Evolutionary conservation across 495 filamentous ascomycete genomes (phyloP).

Genomic region (Umbilicaria muhlenbergii): DNA sequence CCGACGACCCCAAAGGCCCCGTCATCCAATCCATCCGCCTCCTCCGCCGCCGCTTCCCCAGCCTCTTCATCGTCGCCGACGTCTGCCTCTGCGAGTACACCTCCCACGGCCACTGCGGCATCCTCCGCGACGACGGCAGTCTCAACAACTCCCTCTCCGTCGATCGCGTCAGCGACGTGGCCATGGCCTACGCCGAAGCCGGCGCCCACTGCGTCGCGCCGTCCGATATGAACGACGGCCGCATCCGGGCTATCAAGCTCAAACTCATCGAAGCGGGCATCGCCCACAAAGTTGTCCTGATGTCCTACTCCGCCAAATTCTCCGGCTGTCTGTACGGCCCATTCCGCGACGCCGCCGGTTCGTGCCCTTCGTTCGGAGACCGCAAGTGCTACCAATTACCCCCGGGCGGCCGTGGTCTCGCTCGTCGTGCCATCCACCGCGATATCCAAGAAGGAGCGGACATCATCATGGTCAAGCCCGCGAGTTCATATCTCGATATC

Average conservation of each 20-base stretch:
- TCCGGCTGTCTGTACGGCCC: conserved; percentile 91
- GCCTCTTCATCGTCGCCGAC: conserved; percentile 78
- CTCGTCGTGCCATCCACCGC: conserved; percentile 74
- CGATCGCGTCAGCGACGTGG: conserved; percentile 84
- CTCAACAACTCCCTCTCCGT: conserved; percentile 87
- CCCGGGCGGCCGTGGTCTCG: conserved; percentile 80
- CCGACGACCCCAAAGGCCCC: conserved; percentile 83
- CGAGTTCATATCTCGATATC: conserved; percentile 85
- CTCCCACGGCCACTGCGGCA: conserved; percentile 95
- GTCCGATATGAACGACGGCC: conserved; percentile 97
- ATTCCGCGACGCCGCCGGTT: conserved; percentile 92
- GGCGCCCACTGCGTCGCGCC: conserved; percentile 95
- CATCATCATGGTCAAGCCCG: conserved; percentile 98
- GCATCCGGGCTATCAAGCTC: conserved; percentile 89
- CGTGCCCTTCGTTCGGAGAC: conserved; percentile 83
- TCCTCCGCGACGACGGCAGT: conserved; percentile 76
- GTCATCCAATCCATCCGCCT: conserved; percentile 76
- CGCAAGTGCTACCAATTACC: conserved; percentile 93
- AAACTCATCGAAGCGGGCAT: conserved; percentile 87
- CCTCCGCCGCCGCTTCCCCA: conserved; percentile 66
- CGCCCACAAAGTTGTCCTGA: conserved; percentile 74
- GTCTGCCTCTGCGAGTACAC: conserved; percentile 99
- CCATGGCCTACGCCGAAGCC: conserved; percentile 79
- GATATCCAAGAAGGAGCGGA: conserved; percentile 91
- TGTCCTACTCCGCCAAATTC: conserved; percentile 98